phyloP scores from a whole-genome alignment of 371 early-diverging fungal genomes.

The Fennellomyces sp. region DNA sequence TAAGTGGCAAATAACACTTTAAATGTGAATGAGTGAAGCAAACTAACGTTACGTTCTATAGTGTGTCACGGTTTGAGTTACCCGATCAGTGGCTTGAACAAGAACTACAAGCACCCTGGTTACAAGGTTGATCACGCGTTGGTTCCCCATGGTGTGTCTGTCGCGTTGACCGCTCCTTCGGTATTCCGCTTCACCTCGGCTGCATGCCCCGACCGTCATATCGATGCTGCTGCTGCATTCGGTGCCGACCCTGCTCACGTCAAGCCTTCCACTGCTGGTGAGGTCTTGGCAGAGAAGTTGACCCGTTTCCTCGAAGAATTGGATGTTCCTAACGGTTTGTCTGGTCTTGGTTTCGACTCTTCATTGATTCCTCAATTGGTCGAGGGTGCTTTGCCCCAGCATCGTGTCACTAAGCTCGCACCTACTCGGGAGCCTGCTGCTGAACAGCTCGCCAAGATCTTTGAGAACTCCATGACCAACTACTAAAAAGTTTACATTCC shows the following conservation, averaged over 20 bases:
- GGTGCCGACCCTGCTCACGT: constrained; percentile 73
- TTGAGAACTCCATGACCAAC: constrained; percentile 70
- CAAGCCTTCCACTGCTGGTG: constrained; percentile 77
- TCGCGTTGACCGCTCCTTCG: constrained; percentile 87
- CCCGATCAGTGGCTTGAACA: constrained; percentile 85
- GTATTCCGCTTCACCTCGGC: constrained; percentile 86
- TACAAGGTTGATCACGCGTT: constrained; percentile 80
- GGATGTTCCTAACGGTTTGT: constrained; percentile 83
- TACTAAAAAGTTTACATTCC: too few species aligned
- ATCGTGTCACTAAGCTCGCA: constrained; percentile 90
- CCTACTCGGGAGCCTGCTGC: constrained; percentile 73
- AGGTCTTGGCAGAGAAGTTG: constrained; percentile 76
- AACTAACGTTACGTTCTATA: too few species aligned
- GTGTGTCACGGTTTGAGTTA: constrained; percentile 71
- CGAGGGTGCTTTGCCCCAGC: constrained; percentile 88
- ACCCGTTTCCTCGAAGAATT: constrained; percentile 73
- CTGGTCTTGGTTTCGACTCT: constrained; percentile 78
- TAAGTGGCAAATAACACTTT: too few species aligned
- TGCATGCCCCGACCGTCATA: constrained; percentile 84
- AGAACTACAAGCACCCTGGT: constrained; percentile 80
- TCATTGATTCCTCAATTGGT: constrained; percentile 77
- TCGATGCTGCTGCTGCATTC: constrained; percentile 82
- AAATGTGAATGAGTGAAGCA: too few species aligned
- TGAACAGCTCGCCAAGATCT: constrained; percentile 68
- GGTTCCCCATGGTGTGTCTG: constrained; percentile 78